A percentile compares a stretch with the other conserved stretches of the same genome.
phyloP scores from a whole-genome alignment of 331 rosid species.

The Dryas integrifolia region DNA sequence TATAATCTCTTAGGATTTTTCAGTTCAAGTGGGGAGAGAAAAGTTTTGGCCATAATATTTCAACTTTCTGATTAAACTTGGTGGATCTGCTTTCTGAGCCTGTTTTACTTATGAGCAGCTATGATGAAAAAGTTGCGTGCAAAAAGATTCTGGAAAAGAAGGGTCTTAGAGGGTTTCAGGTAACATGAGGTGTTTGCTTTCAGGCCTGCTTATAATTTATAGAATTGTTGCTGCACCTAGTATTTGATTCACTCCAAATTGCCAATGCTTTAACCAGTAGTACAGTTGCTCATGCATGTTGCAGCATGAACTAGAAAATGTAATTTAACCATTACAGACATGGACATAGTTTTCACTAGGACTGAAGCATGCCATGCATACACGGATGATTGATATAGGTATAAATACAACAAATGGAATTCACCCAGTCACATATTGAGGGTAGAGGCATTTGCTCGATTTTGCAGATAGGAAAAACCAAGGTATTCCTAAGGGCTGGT shows the following conservation, averaged over 20 bases:
- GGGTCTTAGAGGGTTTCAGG: constrained; percentile 97
- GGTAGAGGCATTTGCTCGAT: constrained; percentile 19
- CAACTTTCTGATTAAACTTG: constrained; percentile 19
- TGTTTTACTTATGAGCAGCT: constrained; percentile 46
- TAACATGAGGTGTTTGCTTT: constrained; percentile 35
- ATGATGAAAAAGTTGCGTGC: constrained; percentile 73
- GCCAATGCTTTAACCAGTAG: not conserved
- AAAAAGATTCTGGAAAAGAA: constrained; percentile 71
- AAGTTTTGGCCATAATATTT: constrained; percentile 10
- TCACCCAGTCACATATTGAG: constrained; percentile 22
- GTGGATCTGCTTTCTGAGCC: constrained; percentile 28
- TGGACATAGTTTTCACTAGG: not conserved
- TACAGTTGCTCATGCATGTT: not conserved
- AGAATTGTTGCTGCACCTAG: constrained; percentile 8
- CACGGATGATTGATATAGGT: not conserved
- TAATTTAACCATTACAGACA: not conserved
- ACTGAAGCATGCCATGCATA: not conserved
- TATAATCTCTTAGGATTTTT: constrained; percentile 23
- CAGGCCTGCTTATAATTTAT: not conserved
- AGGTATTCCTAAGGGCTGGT: constrained; percentile 94
- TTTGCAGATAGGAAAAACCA: constrained; percentile 90
- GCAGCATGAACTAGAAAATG: not conserved
- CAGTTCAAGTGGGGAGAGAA: constrained; percentile 16
- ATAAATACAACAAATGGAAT: constrained; percentile 13
- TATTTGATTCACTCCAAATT: constrained; percentile 16